phyloP scores from a whole-genome alignment of 2,329 filamentous ascomycete species.

The Knufia fluminis region DNA sequence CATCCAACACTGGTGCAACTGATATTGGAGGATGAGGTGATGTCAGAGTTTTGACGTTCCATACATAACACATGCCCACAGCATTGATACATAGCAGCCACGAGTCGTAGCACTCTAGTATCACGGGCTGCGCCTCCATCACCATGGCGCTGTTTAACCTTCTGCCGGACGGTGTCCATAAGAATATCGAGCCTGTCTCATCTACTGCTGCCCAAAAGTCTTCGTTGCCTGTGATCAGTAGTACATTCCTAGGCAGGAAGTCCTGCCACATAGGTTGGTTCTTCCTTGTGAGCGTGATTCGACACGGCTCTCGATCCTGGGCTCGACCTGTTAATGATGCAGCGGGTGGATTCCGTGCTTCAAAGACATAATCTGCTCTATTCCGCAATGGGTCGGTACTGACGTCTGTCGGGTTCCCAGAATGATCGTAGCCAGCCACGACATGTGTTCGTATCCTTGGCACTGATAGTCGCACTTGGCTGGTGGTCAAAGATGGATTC shows the following conservation, averaged over 20 bases:
- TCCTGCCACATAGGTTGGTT: conserved; percentile 86
- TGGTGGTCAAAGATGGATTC: conserved; percentile 70
- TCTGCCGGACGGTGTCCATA: conserved; percentile 87
- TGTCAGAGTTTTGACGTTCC: conserved; percentile 76
- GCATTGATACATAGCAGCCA: conserved; percentile 87
- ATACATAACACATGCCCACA: conserved; percentile 81
- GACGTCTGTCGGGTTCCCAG: conserved; percentile 34
- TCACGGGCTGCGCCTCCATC: conserved; percentile 85
- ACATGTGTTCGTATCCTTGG: conserved; percentile 80
- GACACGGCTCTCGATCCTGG: conserved; percentile 68
- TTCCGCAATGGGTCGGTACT: conserved; percentile 37
- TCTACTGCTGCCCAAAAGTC: conserved; percentile 89
- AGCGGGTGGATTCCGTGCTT: conserved; percentile 71
- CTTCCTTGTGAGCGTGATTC: conserved; percentile 71
- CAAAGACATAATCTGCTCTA: conserved; percentile 66
- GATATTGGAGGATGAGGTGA: conserved; percentile 86
- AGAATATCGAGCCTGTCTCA: conserved; percentile 81
- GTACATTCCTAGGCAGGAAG: conserved; percentile 73
- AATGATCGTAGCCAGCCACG: conserved; percentile 62
- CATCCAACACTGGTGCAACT: conserved; percentile 77
- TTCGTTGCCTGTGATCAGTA: conserved; percentile 84
- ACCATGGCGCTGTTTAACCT: conserved; percentile 76
- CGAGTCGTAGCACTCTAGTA: conserved; percentile 79
- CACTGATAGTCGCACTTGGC: conserved; percentile 76
- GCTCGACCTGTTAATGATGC: conserved; percentile 50